Conservation (phyloP, 768 basidiomycete species). For the Kwoniella dejecticola region DNA sequence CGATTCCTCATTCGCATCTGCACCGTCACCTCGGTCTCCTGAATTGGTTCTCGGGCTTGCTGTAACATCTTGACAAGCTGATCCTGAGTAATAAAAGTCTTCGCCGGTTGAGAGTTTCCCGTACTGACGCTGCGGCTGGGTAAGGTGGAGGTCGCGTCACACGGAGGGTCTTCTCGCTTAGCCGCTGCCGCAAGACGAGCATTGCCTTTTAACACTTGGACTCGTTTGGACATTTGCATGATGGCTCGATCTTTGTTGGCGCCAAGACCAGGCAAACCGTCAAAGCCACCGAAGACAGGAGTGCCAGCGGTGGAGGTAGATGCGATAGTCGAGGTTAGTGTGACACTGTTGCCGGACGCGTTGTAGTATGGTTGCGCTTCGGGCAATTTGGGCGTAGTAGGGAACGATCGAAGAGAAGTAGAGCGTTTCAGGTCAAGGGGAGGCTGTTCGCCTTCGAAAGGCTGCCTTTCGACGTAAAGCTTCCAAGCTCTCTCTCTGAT, state of each 20-base stretch:
- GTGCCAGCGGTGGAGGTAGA: constrained; percentile 60
- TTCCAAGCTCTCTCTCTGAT: constrained; percentile 47
- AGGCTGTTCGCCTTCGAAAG: constrained; percentile 40
- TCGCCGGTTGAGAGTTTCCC: constrained; percentile 16
- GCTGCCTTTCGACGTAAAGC: constrained; percentile 44
- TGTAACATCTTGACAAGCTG: constrained; percentile 44
- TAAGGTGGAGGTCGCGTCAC: neutral
- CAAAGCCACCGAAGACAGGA: constrained; percentile 27
- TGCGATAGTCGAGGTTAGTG: constrained; percentile 85
- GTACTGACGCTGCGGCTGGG: constrained; percentile 11
- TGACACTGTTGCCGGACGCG: constrained; percentile 93
- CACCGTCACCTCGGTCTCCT: constrained; percentile 16
- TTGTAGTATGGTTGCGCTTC: constrained; percentile 58
- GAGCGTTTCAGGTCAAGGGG: constrained; percentile 48
- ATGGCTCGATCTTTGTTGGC: constrained; percentile 44
- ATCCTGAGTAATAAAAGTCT: constrained; percentile 41
- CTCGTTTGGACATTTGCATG: constrained; percentile 53
- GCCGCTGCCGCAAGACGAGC: constrained; percentile 33
- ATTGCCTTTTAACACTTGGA: constrained; percentile 53
- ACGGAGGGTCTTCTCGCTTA: constrained; percentile 9
- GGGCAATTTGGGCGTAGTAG: constrained; percentile 38
- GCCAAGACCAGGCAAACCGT: constrained; percentile 22
- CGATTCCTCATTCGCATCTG: constrained; percentile 42
- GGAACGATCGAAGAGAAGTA: constrained; percentile 49
- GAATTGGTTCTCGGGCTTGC: constrained; percentile 33